Evolutionary conservation across 768 basidiomycete genomes (phyloP).

Genomic region (Russula foetens): DNA sequence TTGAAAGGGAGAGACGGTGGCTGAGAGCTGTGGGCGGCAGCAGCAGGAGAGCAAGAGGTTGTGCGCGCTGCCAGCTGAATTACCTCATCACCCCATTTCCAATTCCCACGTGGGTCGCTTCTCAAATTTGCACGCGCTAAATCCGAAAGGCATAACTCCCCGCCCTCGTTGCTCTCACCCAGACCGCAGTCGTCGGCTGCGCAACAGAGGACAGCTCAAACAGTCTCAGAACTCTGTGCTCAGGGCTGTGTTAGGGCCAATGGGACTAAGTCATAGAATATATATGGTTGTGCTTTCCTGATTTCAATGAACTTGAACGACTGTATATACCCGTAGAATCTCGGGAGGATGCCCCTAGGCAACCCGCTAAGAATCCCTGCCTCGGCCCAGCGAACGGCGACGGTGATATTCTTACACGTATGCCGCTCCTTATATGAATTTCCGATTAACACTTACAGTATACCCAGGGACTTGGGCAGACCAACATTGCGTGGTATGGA

Average conservation of each 20-base stretch:
- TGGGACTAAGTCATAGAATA: neutral
- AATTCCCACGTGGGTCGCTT: conserved; percentile 5
- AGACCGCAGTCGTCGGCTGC: neutral
- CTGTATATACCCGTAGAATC: too few relatives aligned
- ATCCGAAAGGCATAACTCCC: neutral
- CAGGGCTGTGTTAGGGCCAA: neutral
- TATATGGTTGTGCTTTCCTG: neutral
- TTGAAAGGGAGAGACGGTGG: conserved; percentile 13
- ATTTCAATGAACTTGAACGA: neutral
- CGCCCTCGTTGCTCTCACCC: too few relatives aligned
- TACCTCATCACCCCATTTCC: neutral
- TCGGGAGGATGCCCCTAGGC: neutral
- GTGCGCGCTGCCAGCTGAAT: neutral
- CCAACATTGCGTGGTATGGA: conserved; percentile 30
- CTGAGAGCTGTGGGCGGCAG: neutral
- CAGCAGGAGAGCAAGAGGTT: neutral
- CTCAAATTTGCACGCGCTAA: too few relatives aligned
- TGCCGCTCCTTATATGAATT: neutral
- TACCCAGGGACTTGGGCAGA: conserved; percentile 37
- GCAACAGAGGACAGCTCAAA: neutral
- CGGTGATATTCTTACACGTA: conserved; percentile 28
- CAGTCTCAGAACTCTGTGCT: neutral
- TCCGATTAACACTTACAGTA: neutral
- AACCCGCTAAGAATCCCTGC: conserved; percentile 15
- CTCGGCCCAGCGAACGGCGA: conserved; percentile 19